Percentiles rank a stretch among this genome's conserved stretches.
Evolutionary conservation across 768 basidiomycete genomes (phyloP).

Genomic region (Leccinum subgranulosum): DNA sequence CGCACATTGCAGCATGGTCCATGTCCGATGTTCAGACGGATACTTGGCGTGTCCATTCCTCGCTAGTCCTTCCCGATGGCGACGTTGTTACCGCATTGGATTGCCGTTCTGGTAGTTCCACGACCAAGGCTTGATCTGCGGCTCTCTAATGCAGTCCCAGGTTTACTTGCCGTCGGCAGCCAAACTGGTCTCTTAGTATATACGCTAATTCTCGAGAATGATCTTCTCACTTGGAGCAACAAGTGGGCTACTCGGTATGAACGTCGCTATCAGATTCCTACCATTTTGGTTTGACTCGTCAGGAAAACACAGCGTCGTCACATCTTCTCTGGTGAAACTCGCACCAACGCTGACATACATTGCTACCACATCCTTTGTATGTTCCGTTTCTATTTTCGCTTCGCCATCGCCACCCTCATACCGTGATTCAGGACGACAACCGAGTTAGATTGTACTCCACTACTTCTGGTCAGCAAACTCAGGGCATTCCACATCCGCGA

Average conservation of each 20-base stretch:
- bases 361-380: conserved; percentile 58
- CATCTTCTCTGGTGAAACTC: conserved; percentile 55
- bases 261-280: background rate
- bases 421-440: conserved; percentile 47
- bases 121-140: background rate
- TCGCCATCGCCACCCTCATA: conserved; percentile 7
- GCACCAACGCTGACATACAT: conserved; percentile 79
- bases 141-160: conserved; percentile 41
- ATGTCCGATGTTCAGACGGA: conserved; percentile 61
- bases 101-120: conserved; percentile 64
- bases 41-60: conserved; percentile 80
- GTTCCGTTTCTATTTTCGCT: conserved; percentile 23
- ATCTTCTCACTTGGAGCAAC: conserved; percentile 77
- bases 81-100: conserved; percentile 60
- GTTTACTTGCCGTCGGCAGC: conserved; percentile 71
- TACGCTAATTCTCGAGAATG: conserved; percentile 75
- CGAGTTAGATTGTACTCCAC: conserved; percentile 67
- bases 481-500: conserved; percentile 71
- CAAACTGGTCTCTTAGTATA: conserved; percentile 63
- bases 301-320: conserved; percentile 38
- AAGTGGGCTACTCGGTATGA: conserved; percentile 71
- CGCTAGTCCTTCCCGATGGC: conserved; percentile 59
- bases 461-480: conserved; percentile 65
- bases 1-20: conserved; percentile 75
- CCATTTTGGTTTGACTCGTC: conserved; percentile 11